Base-by-base conservation (phyloP, 306 rosid genomes). In the Quercus robur region DNA sequence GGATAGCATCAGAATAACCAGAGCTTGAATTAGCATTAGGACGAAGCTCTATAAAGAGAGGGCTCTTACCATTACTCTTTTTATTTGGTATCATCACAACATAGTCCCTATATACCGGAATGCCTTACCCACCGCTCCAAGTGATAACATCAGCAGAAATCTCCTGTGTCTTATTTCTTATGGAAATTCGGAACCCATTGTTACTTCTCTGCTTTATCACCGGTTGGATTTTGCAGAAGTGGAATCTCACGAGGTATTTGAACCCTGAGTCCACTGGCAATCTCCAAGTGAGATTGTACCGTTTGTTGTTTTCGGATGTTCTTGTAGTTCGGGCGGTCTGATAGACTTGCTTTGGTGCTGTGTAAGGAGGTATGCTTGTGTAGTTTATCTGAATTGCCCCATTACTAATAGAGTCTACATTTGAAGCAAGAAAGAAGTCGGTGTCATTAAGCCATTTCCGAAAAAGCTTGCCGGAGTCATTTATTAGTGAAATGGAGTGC, bases 401-500 rank as follows among this genome's bases (percentile, higher is more conserved):
- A 49, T 49, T 49, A 49, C 54, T 3, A 49, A 49, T 49, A 1
- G 4, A 13, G 17, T 49, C 3, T 49, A 49, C 54, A 49, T 49
- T 12, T 49, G 17, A 49, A 49, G 54, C 15, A 10, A 3, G 54
- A 49, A 13, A 49, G 54, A 10, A 49, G 54, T 49, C 1, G 54
- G 17, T 49, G 0, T 5, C 46, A 2, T 0, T 2, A 0, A 25
- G 12, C 88, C 90, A 84, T 0, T 0, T 46, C 5, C 88, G 84
- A 70, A 57, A 84, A 80, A 87, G 59, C 54, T 10, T 49, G 4
- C 86, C 86, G 3, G 90, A 81, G 66, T 87, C 90, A 0, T 0
- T 6, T 5, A 0, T 2, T 3, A 54, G 67, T 1, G 5, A 0
- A 11, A 81, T 3, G 0, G 9, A 3, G 3, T 0, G 2, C 25